Evolutionary conservation across 495 filamentous ascomycete species (phyloP), one percentile per base, ranked within the genome.

Genomic region (Lasiosphaeria hispida): DNA sequence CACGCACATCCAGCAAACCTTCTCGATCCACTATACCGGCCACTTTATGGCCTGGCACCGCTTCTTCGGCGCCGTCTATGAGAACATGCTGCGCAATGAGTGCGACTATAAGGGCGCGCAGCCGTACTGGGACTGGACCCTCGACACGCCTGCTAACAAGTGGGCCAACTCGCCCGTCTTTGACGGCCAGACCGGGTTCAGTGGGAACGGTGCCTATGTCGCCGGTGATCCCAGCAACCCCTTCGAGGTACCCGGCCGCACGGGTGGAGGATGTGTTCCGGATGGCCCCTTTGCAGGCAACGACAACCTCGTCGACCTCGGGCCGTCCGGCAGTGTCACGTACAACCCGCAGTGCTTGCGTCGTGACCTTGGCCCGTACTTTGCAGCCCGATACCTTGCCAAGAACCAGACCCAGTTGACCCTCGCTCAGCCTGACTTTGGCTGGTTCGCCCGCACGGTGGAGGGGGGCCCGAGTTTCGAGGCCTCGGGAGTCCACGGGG

Each of bases 61-160:
- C 40, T 63, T 69, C 61, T 75, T 65, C 53, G 56, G 72, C 47
- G 69, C 66, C 65, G 65, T 63, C 33, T 74, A 71, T 50, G 73
- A 76, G 58, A 58, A 63, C 57, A 69, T 71, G 60, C 65, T 76
- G 37, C 66, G 72, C 34, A 53, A 62, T 11, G 53, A 70, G 58
- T 76, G 73, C 57, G 68, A 64, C 36, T 74, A 75, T 56, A 66
- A 43, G 14, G 72, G 73, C 18, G 53, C 73, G 4, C 66, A 75
- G 38, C 71, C 73, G 0, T 76, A 73, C 59, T 76, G 73, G 74
- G 74, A 72, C 60, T 75, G 72, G 73, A 71, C 70, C 3, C 66
- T 72, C 2, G 70, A 76, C 64, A 45, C 60, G 0, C 47, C 48
- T n/a, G 68, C 69, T 37, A 53, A 38, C 35, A 55, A 62, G 42